phyloP scores from a whole-genome alignment of 2,329 filamentous ascomycete species.

The Clonostachys byssicola region DNA sequence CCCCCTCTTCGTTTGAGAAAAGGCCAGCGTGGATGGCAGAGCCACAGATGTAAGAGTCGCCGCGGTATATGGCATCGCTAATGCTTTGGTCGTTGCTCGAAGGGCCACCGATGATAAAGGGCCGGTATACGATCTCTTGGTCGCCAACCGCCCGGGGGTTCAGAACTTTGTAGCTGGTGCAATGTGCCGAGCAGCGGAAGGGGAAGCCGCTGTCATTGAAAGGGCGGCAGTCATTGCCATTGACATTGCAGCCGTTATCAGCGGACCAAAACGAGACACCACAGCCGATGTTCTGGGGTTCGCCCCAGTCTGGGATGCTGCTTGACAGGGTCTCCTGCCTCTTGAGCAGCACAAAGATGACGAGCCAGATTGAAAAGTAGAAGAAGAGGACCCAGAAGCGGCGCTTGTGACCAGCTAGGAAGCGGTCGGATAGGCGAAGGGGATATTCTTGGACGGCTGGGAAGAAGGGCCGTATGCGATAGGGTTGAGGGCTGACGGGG shows the following conservation, averaged over 20 bases:
- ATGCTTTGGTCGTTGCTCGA: slow-evolving; percentile 29
- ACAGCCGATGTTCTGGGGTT: slow-evolving; percentile 62
- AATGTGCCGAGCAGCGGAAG: slow-evolving; percentile 73
- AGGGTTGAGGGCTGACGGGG: slow-evolving; percentile 44
- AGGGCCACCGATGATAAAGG: slow-evolving; percentile 67
- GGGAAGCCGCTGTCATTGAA: slow-evolving; percentile 67
- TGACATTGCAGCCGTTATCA: slow-evolving; percentile 69
- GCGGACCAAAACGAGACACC: slow-evolving; percentile 65
- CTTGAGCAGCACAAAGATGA: slow-evolving; percentile 66
- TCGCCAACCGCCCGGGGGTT: slow-evolving; percentile 74
- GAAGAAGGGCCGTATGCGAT: slow-evolving; percentile 54
- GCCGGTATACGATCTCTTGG: slow-evolving; percentile 58
- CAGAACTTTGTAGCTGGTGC: slow-evolving; percentile 58
- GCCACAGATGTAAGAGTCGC: slow-evolving; percentile 84
- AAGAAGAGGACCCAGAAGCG: slow-evolving; percentile 53
- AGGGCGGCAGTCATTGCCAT: slow-evolving; percentile 71
- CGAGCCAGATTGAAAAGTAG: slow-evolving; percentile 64
- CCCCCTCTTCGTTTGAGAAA: slow-evolving; percentile 66
- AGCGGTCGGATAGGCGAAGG: slow-evolving; percentile 56
- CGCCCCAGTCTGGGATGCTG: slow-evolving; percentile 65
- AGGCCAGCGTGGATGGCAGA: slow-evolving; percentile 81
- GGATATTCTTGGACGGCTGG: slow-evolving; percentile 65
- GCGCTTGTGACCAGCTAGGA: slow-evolving; percentile 55
- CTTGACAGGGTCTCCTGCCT: slow-evolving; percentile 54
- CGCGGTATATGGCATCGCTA: slow-evolving; percentile 65